Evolutionary conservation across 257 asterid genomes (phyloP).

Genomic region (Lavandula angustifolia): DNA sequence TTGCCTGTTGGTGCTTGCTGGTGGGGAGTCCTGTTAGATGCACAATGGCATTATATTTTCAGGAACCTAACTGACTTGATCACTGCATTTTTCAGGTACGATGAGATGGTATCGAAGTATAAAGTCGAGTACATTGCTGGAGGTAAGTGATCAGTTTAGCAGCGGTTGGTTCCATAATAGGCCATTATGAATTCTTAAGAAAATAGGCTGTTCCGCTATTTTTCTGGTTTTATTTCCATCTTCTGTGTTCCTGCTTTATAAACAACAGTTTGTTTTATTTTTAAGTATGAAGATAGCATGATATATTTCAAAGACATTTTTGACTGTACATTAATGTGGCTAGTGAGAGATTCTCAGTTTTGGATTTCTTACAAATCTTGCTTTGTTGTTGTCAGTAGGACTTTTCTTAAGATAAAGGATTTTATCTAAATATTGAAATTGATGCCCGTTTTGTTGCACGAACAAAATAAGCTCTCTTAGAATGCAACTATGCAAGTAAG

Average conservation of each 20-base stretch:
- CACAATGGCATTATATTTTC: not conserved
- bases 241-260: not conserved
- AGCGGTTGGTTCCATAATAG: not conserved
- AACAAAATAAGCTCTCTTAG: not conserved
- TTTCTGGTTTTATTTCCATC: not conserved
- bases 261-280: not conserved
- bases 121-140: constrained; percentile 87
- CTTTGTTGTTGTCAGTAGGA: not conserved
- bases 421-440: not conserved
- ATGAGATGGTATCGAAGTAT: constrained; percentile 64
- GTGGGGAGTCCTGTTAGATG: not conserved
- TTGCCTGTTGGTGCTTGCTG: not conserved
- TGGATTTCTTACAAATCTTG: not conserved
- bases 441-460: not conserved
- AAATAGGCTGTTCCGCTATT: not conserved
- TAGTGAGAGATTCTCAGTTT: not conserved
- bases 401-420: not conserved
- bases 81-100: constrained; percentile 54
- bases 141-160: constrained; percentile 46
- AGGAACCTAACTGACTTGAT: constrained; percentile 5
- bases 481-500: not conserved
- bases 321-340: not conserved
- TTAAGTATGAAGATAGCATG: not conserved
- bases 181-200: not conserved
- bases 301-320: not conserved